These are phyloP conservation scores for Curvularia sp. DNA, from an alignment of 2,329 filamentous ascomycete species.

Conservation along the genomic window DNA sequence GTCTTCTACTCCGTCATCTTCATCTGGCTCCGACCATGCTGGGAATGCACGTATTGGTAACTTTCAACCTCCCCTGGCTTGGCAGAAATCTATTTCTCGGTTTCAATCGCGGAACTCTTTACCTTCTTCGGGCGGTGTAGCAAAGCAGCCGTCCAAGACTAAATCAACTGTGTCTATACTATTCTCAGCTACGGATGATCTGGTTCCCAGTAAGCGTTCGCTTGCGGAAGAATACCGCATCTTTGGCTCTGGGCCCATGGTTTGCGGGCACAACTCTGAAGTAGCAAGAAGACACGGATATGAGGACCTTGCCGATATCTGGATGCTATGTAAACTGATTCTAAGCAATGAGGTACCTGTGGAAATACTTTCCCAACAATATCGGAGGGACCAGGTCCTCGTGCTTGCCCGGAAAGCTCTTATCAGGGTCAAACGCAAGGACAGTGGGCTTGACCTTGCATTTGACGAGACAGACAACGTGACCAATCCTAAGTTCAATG, in stretches of 20 bases:
- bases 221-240: constrained; percentile 83
- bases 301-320: constrained; percentile 78
- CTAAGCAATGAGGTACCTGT: constrained; percentile 79
- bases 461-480: constrained; percentile 54
- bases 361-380: constrained; percentile 65
- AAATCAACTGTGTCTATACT: constrained; percentile 79
- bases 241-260: constrained; percentile 79
- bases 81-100: constrained; percentile 61
- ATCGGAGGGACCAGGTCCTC: constrained; percentile 67
- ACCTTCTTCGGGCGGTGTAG: constrained; percentile 43
- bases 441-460: constrained; percentile 58
- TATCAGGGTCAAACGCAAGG: constrained; percentile 58
- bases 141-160: constrained; percentile 49
- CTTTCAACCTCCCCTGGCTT: constrained; percentile 59
- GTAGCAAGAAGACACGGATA: constrained; percentile 76
- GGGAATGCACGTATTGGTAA: constrained; percentile 53
- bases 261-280: constrained; percentile 83
- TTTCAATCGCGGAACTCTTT: constrained; percentile 61
- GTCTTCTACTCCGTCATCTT: constrained; percentile 50
- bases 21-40: constrained; percentile 49
- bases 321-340: constrained; percentile 80
- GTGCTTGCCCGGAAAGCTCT: constrained; percentile 72
- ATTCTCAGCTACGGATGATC: constrained; percentile 63
- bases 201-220: constrained; percentile 79
- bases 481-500: constrained; percentile 50